A percentile compares a stretch with the other conserved stretches of the same genome.
These are phyloP conservation scores for Hirsutella rhossiliensis DNA, from an alignment of 2,329 filamentous ascomycete genomes.

Conservation along the genomic window DNA sequence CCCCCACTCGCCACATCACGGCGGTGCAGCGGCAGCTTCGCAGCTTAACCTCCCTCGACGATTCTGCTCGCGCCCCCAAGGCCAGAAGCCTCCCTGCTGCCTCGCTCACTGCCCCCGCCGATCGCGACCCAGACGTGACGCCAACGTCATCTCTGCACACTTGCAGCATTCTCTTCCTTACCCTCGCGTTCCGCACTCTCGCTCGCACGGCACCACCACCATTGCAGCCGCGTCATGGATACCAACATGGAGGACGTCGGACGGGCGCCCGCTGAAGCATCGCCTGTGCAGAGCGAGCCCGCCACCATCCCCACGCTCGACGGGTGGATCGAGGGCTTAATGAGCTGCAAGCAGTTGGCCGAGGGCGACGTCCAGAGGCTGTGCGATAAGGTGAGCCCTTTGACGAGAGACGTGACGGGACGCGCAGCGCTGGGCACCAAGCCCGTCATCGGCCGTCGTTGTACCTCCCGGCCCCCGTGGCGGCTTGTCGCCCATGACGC, in stretches of 20 bases:
- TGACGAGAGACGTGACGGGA: not conserved
- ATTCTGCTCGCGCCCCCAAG: not conserved
- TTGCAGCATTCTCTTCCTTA: not conserved
- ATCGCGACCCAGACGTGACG: conserved; percentile 10
- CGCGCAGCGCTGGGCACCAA: not conserved
- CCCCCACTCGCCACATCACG: not conserved
- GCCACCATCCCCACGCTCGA: conserved; percentile 87
- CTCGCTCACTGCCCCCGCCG: conserved; percentile 6
- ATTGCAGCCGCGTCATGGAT: conserved; percentile 51
- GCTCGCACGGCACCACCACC: conserved; percentile 6
- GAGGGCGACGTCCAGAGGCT: conserved; percentile 92
- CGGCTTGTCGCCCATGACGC: too few species aligned
- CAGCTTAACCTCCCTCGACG: not conserved
- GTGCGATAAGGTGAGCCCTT: conserved; percentile 76
- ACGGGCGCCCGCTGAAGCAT: conserved; percentile 69
- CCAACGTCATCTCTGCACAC: conserved; percentile 15
- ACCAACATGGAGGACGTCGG: conserved; percentile 98
- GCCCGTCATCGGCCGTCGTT: not conserved
- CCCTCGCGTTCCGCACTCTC: conserved; percentile 4
- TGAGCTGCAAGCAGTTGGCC: conserved; percentile 95
- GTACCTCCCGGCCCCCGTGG: not conserved
- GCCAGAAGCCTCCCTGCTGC: conserved; percentile 1
- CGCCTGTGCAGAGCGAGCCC: conserved; percentile 62
- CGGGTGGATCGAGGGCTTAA: conserved; percentile 96
- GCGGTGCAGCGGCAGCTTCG: not conserved